Evolutionary conservation across 768 basidiomycete genomes (phyloP), one percentile per base, ranked within the genome.

Genomic region (Polyporus arcularius): DNA sequence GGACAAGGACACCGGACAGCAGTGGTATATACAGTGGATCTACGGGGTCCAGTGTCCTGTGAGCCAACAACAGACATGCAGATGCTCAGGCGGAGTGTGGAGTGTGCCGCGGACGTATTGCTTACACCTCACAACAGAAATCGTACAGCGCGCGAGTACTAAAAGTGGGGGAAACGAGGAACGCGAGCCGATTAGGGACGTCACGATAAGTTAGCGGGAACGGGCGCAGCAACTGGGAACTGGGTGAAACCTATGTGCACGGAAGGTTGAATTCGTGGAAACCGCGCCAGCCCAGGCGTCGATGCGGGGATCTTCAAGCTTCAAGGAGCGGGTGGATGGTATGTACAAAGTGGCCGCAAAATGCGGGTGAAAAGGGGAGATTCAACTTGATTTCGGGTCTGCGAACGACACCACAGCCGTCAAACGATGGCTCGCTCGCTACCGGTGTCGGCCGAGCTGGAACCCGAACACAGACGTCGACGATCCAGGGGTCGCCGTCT

Each of bases 111-210:
- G 21, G 1, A 26, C 21, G 21, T 26, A 26, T 26, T 26, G 21
- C 21, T 26, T 26, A 26, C 21, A 26, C 21, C 21, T 26, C 21
- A 39, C 14, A 18, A 14, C 10, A 39, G 48, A 31, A 31, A n/a
- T 15, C 15, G 26, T 47, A 58, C 26, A 50, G 56, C 56, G 26
- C 28, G n/a, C 11, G 57, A 58, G 35, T 46, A 26, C 21, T 26
- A 26, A 26, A 26, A 26, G 21, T 26, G 21, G 21, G 21, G 21
- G 21, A 26, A 55, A 42, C 41, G 43, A 18, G 58, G 45, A 62
- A 59, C 57, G 58, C 64, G 50, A 57, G 57, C 55, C 61, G 51
- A 55, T 59, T 55, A 59, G 48, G 50, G 57, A 53, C 62, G 62
- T 55, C 57, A 58, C 62, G 57, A 63, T 63, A 63, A 63, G 53